Evolutionary conservation across 192 early-diverging fungal species (phyloP).

Genomic region (Umbelopsis vinacea): DNA sequence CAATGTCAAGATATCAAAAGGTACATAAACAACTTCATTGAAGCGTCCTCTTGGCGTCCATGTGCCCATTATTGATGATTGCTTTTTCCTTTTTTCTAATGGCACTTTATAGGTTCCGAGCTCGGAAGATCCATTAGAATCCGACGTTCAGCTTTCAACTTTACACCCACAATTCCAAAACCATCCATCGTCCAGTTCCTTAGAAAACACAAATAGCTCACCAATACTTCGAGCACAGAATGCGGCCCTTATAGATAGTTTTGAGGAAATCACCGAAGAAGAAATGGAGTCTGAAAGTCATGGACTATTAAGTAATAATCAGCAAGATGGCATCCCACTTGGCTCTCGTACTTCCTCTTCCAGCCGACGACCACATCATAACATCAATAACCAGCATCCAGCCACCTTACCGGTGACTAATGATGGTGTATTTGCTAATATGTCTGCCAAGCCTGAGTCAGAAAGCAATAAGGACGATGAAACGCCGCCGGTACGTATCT

Average conservation of each 20-base stretch:
- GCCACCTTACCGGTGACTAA: slow-evolving; percentile 42
- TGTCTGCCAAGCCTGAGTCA: slow-evolving; percentile 60
- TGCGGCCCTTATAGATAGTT: slow-evolving; percentile 2
- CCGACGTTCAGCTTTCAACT: slow-evolving; percentile 19
- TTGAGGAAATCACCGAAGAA: slow-evolving; percentile 29
- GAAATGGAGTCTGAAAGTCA: slow-evolving; percentile 24
- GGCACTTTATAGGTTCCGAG: slow-evolving; percentile 14
- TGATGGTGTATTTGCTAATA: slow-evolving; percentile 64
- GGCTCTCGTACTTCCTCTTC: background rate
- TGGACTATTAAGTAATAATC: background rate
- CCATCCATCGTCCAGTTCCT: background rate
- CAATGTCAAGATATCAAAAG: slow-evolving; percentile 27
- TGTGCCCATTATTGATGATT: background rate
- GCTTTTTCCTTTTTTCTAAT: background rate
- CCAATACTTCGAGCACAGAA: slow-evolving; percentile 11
- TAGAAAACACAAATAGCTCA: background rate
- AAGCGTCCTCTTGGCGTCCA: too few species aligned
- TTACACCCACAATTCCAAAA: background rate
- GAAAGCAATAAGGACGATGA: slow-evolving; percentile 54
- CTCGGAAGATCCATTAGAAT: slow-evolving; percentile 25
- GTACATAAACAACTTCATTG: background rate
- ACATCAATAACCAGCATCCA: slow-evolving; percentile 13
- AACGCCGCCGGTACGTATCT: slow-evolving; percentile 54
- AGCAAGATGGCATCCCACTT: background rate
- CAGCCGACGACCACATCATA: slow-evolving; percentile 1